Evolutionary conservation across 108 stramenopile genomes (phyloP).

Genomic region (Nitzschia sp.): DNA sequence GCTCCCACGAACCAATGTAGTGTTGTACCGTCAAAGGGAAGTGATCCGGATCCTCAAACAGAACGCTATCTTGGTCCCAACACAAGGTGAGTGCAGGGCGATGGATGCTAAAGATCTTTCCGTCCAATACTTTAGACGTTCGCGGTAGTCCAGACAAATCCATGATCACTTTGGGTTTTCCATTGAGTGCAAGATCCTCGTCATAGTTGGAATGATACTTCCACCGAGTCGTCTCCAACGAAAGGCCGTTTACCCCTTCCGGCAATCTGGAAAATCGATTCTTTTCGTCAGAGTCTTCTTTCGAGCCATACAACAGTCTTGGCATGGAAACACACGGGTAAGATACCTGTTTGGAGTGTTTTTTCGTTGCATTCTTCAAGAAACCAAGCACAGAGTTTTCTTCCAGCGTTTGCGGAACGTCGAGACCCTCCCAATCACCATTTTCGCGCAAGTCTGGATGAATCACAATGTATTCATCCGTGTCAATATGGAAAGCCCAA

Average conservation of each 20-base stretch:
- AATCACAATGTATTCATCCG: slow-evolving; percentile 58
- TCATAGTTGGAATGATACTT: slow-evolving; percentile 18
- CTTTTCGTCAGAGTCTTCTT: slow-evolving; percentile 7
- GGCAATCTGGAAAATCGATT: slow-evolving; percentile 11
- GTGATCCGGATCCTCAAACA: neutral
- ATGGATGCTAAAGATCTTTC: slow-evolving; percentile 10
- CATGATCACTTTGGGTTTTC: slow-evolving; percentile 33
- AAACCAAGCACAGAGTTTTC: neutral
- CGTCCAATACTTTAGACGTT: neutral
- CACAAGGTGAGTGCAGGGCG: slow-evolving; percentile 18
- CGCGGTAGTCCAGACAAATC: slow-evolving; percentile 31
- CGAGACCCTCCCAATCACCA: slow-evolving; percentile 2
- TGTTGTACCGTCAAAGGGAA: slow-evolving; percentile 24
- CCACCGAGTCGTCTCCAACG: slow-evolving; percentile 28
- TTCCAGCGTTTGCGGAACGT: neutral
- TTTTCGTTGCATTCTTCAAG: neutral
- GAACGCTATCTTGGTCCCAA: neutral
- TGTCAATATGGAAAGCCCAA: slow-evolving; percentile 59
- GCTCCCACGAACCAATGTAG: slow-evolving; percentile 39
- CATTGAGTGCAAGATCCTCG: slow-evolving; percentile 22
- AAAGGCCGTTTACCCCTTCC: neutral
- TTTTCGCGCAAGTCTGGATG: slow-evolving; percentile 2
- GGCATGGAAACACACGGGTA: slow-evolving; percentile 22
- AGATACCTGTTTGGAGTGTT: slow-evolving; percentile 2
- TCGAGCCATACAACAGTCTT: slow-evolving; percentile 10